phyloP scores from a whole-genome alignment of 345 rosid genomes.

The Viola odorata region DNA sequence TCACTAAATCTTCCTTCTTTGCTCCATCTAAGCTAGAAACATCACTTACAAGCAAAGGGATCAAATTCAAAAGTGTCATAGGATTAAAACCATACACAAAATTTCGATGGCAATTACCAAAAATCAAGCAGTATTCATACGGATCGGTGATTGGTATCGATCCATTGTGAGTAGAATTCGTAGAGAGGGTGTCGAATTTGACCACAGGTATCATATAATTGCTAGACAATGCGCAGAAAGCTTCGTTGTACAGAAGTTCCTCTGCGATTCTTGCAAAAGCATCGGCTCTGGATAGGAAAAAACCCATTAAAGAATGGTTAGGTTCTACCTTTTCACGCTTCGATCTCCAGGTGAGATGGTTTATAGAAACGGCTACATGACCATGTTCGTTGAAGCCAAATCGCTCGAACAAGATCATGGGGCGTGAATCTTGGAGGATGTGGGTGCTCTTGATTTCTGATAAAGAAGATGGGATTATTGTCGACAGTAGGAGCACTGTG shows the following conservation, averaged over 20 bases:
- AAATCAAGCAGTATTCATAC: conserved; percentile 35
- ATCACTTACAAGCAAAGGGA: too few species aligned
- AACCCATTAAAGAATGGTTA: conserved; percentile 37
- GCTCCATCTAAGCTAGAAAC: too few species aligned
- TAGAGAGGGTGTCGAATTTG: conserved; percentile 21
- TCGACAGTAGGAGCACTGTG: conserved; percentile 18
- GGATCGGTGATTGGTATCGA: conserved; percentile 20
- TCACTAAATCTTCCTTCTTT: too few species aligned
- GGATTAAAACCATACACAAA: too few species aligned
- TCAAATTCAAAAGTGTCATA: too few species aligned
- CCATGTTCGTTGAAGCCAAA: conserved; percentile 42
- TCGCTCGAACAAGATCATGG: conserved; percentile 40
- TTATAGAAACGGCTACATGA: conserved; percentile 23
- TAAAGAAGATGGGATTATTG: conserved; percentile 21
- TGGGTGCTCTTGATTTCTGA: conserved; percentile 40
- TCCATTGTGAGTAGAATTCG: conserved; percentile 24
- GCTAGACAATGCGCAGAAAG: conserved; percentile 35
- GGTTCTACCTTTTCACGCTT: conserved; percentile 6
- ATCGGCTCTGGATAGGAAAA: conserved; percentile 30
- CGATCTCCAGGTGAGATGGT: conserved; percentile 27
- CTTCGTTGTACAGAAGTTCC: conserved; percentile 10
- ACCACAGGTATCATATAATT: conserved; percentile 24
- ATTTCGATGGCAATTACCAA: conserved; percentile 46
- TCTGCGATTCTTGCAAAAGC: conserved; percentile 20
- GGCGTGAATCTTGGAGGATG: conserved; percentile 31